phyloP scores from a whole-genome alignment of 2,329 filamentous ascomycete species.

The Didymella pomorum region DNA sequence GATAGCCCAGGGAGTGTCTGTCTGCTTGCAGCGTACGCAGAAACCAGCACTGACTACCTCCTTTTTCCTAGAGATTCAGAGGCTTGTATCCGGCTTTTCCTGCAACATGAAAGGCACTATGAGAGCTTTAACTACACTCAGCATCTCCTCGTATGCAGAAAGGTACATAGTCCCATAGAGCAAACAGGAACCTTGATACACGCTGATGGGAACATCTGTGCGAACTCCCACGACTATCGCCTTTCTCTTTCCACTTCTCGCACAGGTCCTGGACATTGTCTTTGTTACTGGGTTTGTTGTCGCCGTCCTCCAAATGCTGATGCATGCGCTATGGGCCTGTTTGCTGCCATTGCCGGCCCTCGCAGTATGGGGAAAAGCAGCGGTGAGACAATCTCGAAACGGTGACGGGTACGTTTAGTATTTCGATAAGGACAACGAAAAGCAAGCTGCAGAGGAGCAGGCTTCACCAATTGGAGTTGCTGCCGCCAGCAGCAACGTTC shows the following conservation, averaged over 20 bases:
- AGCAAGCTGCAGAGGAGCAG: not conserved
- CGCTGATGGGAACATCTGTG: not conserved
- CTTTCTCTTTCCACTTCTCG: not conserved
- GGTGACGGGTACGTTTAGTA: conserved; percentile 7
- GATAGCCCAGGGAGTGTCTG: no score
- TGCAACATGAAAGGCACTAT: no score
- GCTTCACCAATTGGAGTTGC: conserved; percentile 5
- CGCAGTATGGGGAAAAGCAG: not conserved
- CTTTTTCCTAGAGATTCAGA: no score
- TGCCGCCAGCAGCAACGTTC: not conserved
- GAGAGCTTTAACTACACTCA: not conserved
- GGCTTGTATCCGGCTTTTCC: no score
- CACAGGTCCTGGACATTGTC: not conserved
- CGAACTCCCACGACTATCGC: no score
- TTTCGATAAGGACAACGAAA: not conserved
- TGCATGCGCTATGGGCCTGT: not conserved
- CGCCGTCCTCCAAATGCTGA: not conserved
- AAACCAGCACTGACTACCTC: no score
- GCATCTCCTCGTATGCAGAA: not conserved
- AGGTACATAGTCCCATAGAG: not conserved
- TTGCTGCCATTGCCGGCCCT: not conserved
- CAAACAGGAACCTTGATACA: not conserved
- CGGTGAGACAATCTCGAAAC: conserved; percentile 22
- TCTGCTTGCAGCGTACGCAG: no score
- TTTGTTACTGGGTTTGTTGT: not conserved